These are phyloP conservation scores for Asterionellopsis glacialis DNA, from an alignment of 108 stramenopile genomes.

Conservation along the genomic window DNA sequence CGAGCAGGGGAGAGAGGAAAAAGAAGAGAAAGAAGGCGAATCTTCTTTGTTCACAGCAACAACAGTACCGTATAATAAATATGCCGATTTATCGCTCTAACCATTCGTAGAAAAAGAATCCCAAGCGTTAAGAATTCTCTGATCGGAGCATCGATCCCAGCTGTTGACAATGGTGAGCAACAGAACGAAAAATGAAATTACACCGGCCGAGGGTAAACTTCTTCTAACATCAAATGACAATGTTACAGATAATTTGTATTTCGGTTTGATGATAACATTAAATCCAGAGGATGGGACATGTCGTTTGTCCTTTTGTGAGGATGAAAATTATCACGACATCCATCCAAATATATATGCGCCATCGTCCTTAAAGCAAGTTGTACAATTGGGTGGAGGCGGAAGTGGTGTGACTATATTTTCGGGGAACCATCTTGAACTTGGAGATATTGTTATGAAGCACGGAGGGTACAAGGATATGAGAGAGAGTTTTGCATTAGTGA, in stretches of 20 bases:
- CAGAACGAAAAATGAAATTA: background rate
- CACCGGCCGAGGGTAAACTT: background rate
- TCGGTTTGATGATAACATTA: background rate
- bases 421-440: conserved; percentile 51
- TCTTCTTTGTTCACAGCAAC: too few relatives aligned
- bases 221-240: background rate
- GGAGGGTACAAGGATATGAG: conserved; percentile 66
- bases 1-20: too few relatives aligned
- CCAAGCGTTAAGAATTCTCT: background rate
- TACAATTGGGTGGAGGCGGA: conserved; percentile 16
- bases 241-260: background rate
- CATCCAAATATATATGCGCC: conserved; percentile 3
- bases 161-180: background rate
- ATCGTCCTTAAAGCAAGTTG: background rate
- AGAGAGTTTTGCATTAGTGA: conserved; percentile 63
- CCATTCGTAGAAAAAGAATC: too few relatives aligned
- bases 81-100: too few relatives aligned
- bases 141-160: background rate
- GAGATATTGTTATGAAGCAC: conserved; percentile 79
- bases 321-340: background rate
- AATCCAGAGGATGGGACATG: background rate
- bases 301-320: background rate
- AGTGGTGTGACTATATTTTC: conserved; percentile 64
- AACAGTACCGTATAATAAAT: too few relatives aligned
- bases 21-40: too few relatives aligned